phyloP scores from a whole-genome alignment of 2,329 filamentous ascomycete species.

The Cytospora leucostoma region DNA sequence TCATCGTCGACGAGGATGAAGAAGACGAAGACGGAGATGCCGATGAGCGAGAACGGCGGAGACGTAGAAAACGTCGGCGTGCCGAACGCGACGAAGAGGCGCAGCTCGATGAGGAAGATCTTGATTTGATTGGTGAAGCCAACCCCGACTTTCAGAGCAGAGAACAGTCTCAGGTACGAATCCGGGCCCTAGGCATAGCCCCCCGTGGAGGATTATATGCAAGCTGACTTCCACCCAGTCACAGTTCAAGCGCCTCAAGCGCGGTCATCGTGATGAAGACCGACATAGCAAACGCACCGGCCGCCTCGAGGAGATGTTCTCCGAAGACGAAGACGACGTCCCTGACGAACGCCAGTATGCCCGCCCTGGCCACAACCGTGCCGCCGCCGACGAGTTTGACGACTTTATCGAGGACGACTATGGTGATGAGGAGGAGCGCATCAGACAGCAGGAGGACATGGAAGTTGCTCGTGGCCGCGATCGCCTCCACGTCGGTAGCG shows the following conservation, averaged over 20 bases:
- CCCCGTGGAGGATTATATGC: not conserved
- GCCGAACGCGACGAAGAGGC: slow-evolving; percentile 81
- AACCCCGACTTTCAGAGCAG: slow-evolving; percentile 70
- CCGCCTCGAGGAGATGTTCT: slow-evolving; percentile 90
- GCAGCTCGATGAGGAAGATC: slow-evolving; percentile 90
- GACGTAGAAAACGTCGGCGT: slow-evolving; percentile 75
- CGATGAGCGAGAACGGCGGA: slow-evolving; percentile 57
- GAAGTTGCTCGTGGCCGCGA: slow-evolving; percentile 83
- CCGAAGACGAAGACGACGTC: slow-evolving; percentile 84
- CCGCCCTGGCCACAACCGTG: slow-evolving; percentile 54
- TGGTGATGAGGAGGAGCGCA: slow-evolving; percentile 78
- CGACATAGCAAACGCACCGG: slow-evolving; percentile 65
- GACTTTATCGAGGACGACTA: slow-evolving; percentile 98
- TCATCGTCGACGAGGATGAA: slow-evolving; percentile 92
- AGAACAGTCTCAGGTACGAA: slow-evolving; percentile 37
- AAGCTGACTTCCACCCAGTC: slow-evolving; percentile 52
- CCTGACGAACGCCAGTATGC: slow-evolving; percentile 55
- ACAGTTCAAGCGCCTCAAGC: slow-evolving; percentile 96
- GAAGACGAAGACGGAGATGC: slow-evolving; percentile 66
- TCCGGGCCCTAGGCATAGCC: not conserved
- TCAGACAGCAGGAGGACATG: slow-evolving; percentile 77
- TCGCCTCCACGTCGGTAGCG: slow-evolving; percentile 65
- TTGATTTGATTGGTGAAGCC: slow-evolving; percentile 89
- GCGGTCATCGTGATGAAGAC: slow-evolving; percentile 77
- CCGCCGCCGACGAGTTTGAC: slow-evolving; percentile 77